Base-by-base conservation (phyloP, 2,329 filamentous ascomycete species). In the Fonsecaea erecta region DNA sequence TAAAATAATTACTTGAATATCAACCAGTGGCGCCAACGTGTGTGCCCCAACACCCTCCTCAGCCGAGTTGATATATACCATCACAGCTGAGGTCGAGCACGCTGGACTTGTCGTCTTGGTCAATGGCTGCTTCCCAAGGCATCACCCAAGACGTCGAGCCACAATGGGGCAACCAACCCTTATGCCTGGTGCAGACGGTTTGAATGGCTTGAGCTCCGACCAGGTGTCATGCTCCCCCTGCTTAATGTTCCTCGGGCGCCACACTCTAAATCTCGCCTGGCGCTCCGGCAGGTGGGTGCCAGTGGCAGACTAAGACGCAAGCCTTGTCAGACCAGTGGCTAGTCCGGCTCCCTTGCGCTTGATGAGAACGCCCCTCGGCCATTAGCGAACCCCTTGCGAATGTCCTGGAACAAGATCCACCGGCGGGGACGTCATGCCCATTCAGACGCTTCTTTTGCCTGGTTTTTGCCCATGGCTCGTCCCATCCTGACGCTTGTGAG, bases 261-360 rank as follows among this genome's bases (percentile, higher is more conserved):
- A 69, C 67, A 69, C 67, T 69, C 64, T 69, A 69, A 69, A 63
- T 67, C 64, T 69, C 67, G 67, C 67, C 67, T 69, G 67, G 62
- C 64, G 62, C 64, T 11, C 58, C 64, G 64, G 64, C 59, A 65
- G 56, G 56, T 67, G 67, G 57, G 40, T 66, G 67, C 54, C 62
- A 51, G 37, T 60, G 56, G 16, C 56, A 63, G 63, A 21, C 60
- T 63, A 64, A 60, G 30, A 61, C 60, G 55, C 61, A 66, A 66
- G 63, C 57, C 59, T 56, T 63, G 67, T 69, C 67, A 65, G 67
- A 69, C 67, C 64, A 69, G 62, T 65, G 64, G 61, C 61, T 65
- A 64, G 63, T 57, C 37, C 60, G 37, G 53, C 56, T 61, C 52
- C 61, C 55, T 55, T 52, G 53, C 64, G 64, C 43, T 43, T 60